Base-by-base conservation (phyloP, 2,329 filamentous ascomycete genomes). In the Aspergillus sp. region DNA sequence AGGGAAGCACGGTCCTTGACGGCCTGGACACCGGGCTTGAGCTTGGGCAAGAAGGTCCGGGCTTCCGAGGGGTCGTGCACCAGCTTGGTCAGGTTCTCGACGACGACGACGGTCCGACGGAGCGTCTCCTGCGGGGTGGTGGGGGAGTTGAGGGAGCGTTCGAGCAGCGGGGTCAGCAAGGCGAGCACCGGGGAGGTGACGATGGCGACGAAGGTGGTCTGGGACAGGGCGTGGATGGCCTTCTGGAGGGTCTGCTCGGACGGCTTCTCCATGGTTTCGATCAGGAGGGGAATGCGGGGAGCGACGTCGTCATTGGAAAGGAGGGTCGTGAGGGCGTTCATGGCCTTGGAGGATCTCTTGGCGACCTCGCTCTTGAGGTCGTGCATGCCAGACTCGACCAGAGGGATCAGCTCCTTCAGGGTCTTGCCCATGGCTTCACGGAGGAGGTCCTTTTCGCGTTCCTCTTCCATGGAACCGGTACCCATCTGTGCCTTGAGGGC, bases 161-260 rank as follows among this genome's bases (percentile, higher is more conserved):
- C 94, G 23, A 99, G 85, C 62, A 97, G 88, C 43, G 94, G 94
- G 1, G 94, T 99, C 50, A 99, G 82, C 51, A 99, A 85, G 16
- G 94, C 94, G 53, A 99, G 84, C 4, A 97, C 93, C 9, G 94
- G 94, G 7, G 93, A 97, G 11, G 91, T 97, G 63, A 99, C 94
- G 59, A 96, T 83, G 51, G 94, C 92, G 49, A 99, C 94, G 63
- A 99, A 99, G n/a, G 94, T 99, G 10, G 94, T 99, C 77, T 96
- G 91, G 3, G 92, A 97, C 43, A 99, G 81, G 43, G 92, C 94
- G 69, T 97, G 94, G 60, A 99, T 97, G 29, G 94, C 92, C 79
- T 97, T 97, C 71, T 96, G 90, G 51, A 95, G 82, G 23, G 88
- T 91, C 72, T 95, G 86, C 13, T 89, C 81, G 10, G 91, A 96